Conservation (phyloP, 2,329 filamentous ascomycete genomes). For the Epichloe baconii region DNA sequence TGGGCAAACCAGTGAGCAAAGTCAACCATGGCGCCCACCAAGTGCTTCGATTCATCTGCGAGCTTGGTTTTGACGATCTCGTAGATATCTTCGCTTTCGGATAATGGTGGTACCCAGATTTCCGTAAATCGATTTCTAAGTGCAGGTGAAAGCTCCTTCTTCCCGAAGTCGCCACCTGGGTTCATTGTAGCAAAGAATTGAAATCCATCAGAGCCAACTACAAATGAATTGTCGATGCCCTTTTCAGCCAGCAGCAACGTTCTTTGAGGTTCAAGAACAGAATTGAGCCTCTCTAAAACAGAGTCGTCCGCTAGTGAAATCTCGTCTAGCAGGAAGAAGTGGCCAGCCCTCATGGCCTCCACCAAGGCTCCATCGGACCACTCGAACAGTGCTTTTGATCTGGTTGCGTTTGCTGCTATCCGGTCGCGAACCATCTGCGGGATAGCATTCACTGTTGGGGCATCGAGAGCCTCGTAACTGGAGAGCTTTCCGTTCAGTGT, state of each 20-base stretch:
- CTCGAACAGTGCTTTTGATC: constrained; percentile 80
- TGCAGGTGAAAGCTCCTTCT: constrained; percentile 91
- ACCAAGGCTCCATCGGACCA: constrained; percentile 94
- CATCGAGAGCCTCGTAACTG: constrained; percentile 37
- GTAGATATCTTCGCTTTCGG: constrained; percentile 71
- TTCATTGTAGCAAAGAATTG: constrained; percentile 99
- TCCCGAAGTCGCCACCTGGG: constrained; percentile 94
- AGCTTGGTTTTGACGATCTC: constrained; percentile 79
- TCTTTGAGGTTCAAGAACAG: constrained; percentile 79
- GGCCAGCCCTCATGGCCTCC: constrained; percentile 78
- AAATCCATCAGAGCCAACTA: constrained; percentile 66
- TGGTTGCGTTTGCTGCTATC: constrained; percentile 37
- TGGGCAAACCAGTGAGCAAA: constrained; percentile 91
- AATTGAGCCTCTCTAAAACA: constrained; percentile 90
- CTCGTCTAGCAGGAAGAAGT: constrained; percentile 90
- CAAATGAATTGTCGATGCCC: constrained; percentile 68
- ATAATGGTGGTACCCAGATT: constrained; percentile 90
- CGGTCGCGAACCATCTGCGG: constrained; percentile 33
- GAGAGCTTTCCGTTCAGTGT: constrained; percentile 43
- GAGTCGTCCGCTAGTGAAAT: constrained; percentile 97
- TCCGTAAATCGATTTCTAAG: constrained; percentile 95
- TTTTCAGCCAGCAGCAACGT: constrained; percentile 89
- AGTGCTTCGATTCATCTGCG: constrained; percentile 34
- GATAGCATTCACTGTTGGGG: constrained; percentile 34
- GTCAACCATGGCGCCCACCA: constrained; percentile 59